phyloP scores from a whole-genome alignment of 1,284 basidiomycete genomes.

The Abortiporus biennis region DNA sequence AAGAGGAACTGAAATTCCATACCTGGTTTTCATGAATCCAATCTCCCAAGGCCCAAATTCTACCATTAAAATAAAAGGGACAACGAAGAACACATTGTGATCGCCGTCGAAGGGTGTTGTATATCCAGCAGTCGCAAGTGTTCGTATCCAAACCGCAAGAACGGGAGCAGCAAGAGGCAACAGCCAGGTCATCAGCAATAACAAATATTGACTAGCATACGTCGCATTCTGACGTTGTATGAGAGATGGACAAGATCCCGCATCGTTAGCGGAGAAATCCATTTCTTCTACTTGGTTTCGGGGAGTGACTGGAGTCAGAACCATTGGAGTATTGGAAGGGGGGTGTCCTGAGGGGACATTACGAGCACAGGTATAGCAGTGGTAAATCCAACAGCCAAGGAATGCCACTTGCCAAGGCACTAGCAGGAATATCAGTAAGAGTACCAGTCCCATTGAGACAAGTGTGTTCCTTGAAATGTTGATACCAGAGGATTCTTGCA shows the following conservation, averaged over 20 bases:
- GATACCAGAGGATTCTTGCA: too few species aligned
- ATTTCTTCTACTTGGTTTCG: neutral
- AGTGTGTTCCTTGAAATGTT: slow-evolving; percentile 39
- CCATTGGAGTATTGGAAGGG: too few species aligned
- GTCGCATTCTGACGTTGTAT: slow-evolving; percentile 36
- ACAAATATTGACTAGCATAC: slow-evolving; percentile 37
- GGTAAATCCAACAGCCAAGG: slow-evolving; percentile 74
- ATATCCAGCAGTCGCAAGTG: slow-evolving; percentile 67
- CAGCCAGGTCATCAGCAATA: slow-evolving; percentile 80
- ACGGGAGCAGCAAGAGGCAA: slow-evolving; percentile 78
- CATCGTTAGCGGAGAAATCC: neutral
- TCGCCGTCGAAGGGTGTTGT: slow-evolving; percentile 74
- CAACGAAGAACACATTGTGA: slow-evolving; percentile 64
- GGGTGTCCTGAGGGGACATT: too few species aligned
- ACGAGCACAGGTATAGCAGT: slow-evolving; percentile 62
- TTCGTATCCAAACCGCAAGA: slow-evolving; percentile 87
- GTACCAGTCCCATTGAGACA: slow-evolving; percentile 57
- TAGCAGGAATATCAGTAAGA: slow-evolving; percentile 61
- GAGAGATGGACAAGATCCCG: neutral
- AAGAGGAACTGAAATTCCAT: slow-evolving; percentile 2
- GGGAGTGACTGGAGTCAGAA: slow-evolving; percentile 1
- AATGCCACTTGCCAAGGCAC: slow-evolving; percentile 91
- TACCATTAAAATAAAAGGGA: slow-evolving; percentile 61
- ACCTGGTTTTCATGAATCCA: slow-evolving; percentile 12
- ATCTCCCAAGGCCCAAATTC: slow-evolving; percentile 33